Base-by-base conservation (phyloP, 1,139 yeast species). In the Zygosaccharomyces pseudobailii region DNA sequence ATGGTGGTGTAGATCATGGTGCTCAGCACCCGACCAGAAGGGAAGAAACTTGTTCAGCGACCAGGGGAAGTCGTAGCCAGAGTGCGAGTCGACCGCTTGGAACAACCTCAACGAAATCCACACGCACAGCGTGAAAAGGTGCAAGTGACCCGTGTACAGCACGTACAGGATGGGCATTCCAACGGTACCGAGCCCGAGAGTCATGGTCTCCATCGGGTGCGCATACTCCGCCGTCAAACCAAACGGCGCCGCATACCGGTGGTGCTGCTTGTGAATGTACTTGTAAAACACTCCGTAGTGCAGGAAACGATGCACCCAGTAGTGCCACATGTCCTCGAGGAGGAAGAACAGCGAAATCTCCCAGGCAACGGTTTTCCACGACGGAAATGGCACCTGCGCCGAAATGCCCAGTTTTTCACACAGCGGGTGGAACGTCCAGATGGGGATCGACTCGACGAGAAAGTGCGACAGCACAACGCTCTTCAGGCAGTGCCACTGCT, bases 21-120 rank as follows among this genome's bases (percentile, higher is more conserved):
- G 97, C 61, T 87, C 97, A 19, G 97, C 97, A 51, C 97, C 97
- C 17, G 97, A 95, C 97, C 97, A 90, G 71, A 90, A 78, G 32
- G 97, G 96, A 50, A 90, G 66, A 70, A 88, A 80, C 64, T 89
- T 87, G 71, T 87, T 90, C 65, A 90, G 76, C 5, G 96, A 87
- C 89, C 95, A 84, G 47, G 97, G 97, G 78, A 90, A 90, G 62
- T 90, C 97, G 70, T 90, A 90, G 48, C 97, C 97, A 1, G 97
- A 88, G 68, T 90, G 97, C 30, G 97, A 85, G 66, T 90, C 97
- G 48, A 90, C 88, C 6, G 97, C 97, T 71, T 90, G 97, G 72
- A 84, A 82, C 56, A 90, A 79, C 65, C 97, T 79, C 58, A 87
- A 68, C 9, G 86, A 76, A 59, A 90, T 85, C 97, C 97, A 90